These are phyloP conservation scores for Pichia manshurica DNA, from an alignment of 805 yeast genomes.

Conservation along the genomic window DNA sequence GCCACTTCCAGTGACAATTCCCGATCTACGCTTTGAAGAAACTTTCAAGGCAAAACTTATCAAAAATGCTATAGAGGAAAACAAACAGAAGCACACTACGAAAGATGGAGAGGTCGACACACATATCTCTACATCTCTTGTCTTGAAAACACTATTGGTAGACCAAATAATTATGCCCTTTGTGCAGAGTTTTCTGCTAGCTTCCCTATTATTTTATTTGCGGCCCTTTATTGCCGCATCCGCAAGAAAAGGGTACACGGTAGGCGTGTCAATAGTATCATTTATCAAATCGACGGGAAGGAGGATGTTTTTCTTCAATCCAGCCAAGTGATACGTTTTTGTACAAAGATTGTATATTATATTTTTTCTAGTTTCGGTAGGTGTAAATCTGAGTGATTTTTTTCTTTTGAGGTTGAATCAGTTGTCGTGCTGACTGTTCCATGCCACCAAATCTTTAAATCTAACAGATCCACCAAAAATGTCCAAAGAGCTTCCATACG, in stretches of 20 bases:
- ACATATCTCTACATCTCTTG: slow-evolving; percentile 33
- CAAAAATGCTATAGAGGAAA: slow-evolving; percentile 20
- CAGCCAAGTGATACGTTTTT: too few species aligned
- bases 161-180: slow-evolving; percentile 54
- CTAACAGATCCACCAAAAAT: slow-evolving; percentile 91
- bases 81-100: not conserved
- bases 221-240: slow-evolving; percentile 29
- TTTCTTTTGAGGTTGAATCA: too few species aligned
- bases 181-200: slow-evolving; percentile 47
- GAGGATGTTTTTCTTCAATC: slow-evolving; percentile 3
- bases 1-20: slow-evolving; percentile 29
- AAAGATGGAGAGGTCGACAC: slow-evolving; percentile 1
- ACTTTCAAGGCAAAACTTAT: slow-evolving; percentile 43
- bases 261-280: not conserved
- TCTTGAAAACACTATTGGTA: slow-evolving; percentile 42
- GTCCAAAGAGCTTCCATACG: slow-evolving; percentile 89
- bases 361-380: too few species aligned
- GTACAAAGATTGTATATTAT: too few species aligned
- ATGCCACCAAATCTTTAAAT: slow-evolving; percentile 65
- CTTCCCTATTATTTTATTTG: slow-evolving; percentile 32
- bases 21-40: slow-evolving; percentile 65
- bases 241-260: not conserved
- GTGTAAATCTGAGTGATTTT: too few species aligned
- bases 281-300: not conserved
- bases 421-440: slow-evolving; percentile 46